These are phyloP conservation scores for Fusarium foetens DNA, from an alignment of 2,329 filamentous ascomycete species.

Conservation along the genomic window DNA sequence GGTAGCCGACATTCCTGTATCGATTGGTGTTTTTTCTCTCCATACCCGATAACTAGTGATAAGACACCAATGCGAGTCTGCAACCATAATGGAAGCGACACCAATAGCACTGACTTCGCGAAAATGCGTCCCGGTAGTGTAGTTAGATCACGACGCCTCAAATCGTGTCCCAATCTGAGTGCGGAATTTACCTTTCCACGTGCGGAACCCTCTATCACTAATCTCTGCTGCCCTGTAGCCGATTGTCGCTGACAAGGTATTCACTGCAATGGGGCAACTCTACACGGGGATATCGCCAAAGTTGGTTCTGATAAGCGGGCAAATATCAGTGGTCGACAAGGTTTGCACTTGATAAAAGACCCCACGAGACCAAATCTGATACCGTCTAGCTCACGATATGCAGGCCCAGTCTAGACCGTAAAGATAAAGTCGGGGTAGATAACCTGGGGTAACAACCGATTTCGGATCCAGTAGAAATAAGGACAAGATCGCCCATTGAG, in stretches of 20 bases:
- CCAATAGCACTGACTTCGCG: too few relatives aligned
- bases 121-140: not conserved
- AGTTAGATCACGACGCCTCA: not conserved
- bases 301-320: not conserved
- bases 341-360: not conserved
- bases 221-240: not conserved
- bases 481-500: not conserved
- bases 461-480: not conserved
- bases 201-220: not conserved
- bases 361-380: not conserved
- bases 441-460: not conserved
- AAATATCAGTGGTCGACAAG: not conserved
- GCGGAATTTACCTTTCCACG: not conserved
- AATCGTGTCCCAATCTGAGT: not conserved
- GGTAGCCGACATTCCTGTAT: not conserved
- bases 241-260: not conserved
- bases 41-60: not conserved
- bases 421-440: conserved; percentile 1
- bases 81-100: not conserved
- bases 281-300: not conserved
- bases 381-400: not conserved
- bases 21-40: too few relatives aligned
- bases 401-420: not conserved
- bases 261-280: not conserved
- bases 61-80: not conserved